Evolutionary conservation across 768 basidiomycete genomes (phyloP), one percentile per base, ranked within the genome.

Genomic region (Xanthoconium stramineum): DNA sequence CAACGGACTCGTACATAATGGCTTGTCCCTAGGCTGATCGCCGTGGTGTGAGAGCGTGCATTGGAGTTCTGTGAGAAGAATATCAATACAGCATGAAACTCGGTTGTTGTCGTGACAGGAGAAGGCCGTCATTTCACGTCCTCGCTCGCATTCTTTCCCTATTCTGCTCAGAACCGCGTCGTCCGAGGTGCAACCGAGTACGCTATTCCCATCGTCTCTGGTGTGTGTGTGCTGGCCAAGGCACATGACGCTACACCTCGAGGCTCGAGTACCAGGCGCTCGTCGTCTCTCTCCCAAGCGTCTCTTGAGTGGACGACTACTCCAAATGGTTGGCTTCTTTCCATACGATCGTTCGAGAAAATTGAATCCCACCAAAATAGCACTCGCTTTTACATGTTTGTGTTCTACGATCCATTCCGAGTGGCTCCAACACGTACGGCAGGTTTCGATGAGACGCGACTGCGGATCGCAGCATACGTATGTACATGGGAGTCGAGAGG

Each of bases 21-120:
- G n/a, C n/a, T n/a, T n/a, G 38, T 19, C 43, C 39, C 33, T 38
- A 33, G 43, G 8, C 30, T 56, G 64, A 52, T 69, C 65, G 53
- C 66, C 65, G 66, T 49, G n/a, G 68, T 67, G 66, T 67, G 66
- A 67, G 66, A 67, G 57, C 50, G 55, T 39, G 52, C 46, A 29
- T 20, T n/a, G 36, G 3, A 38, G 19, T 11, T 19, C 54, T 44
- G 60, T 61, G 60, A 58, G 60, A 50, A 57, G n/a, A n/a, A n/a
- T n/a, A n/a, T n/a, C 29, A 43, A 42, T 6, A 30, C 5, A 24
- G 33, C 15, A 47, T 62, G 50, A 58, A 57, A 52, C 60, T 37
- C 12, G 44, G 49, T 20, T 35, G 59, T 48, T 61, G 59, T 15
- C 5, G 28, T 61, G 59, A 56, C 59, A 56, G 59, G 36, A 30